These are phyloP conservation scores for Tothia fuscella DNA, from an alignment of 2,329 filamentous ascomycete species.

Conservation along the genomic window DNA sequence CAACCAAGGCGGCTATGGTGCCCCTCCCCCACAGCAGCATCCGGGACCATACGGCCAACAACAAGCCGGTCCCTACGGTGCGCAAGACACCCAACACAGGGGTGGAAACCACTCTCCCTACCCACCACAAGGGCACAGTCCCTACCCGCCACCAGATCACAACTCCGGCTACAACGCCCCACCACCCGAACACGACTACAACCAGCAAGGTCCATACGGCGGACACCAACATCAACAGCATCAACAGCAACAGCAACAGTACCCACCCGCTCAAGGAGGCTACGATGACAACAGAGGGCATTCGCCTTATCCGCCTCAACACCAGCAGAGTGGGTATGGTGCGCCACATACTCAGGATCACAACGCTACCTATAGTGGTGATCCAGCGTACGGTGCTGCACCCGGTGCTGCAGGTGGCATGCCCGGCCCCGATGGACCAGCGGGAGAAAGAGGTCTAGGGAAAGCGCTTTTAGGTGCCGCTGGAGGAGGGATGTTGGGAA, in stretches of 20 bases:
- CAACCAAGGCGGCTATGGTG: neutral
- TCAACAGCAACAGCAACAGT: neutral
- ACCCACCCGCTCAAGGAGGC: too few relatives aligned
- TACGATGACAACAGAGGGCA: conserved; percentile 4
- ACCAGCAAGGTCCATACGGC: conserved; percentile 4
- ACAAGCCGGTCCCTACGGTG: neutral
- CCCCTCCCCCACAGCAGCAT: too few relatives aligned
- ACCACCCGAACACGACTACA: neutral
- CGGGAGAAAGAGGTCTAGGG: conserved; percentile 11
- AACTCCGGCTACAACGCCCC: conserved; percentile 8
- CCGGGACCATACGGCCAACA: conserved; percentile 6
- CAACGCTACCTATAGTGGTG: neutral
- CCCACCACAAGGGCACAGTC: conserved; percentile 6
- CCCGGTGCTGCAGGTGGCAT: neutral
- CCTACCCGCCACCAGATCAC: conserved; percentile 8
- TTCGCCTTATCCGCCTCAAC: neutral
- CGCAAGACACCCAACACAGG: too few relatives aligned
- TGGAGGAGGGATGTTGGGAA: conserved; percentile 8
- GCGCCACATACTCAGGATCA: neutral
- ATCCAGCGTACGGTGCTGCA: neutral
- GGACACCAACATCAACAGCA: neutral
- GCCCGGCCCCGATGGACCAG: conserved; percentile 3
- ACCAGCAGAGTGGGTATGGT: conserved; percentile 2
- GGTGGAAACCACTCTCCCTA: conserved; percentile 7
- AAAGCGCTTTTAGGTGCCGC: conserved; percentile 8